phyloP scores from a whole-genome alignment of 768 basidiomycete genomes.

The Psilocybe tampanensis region DNA sequence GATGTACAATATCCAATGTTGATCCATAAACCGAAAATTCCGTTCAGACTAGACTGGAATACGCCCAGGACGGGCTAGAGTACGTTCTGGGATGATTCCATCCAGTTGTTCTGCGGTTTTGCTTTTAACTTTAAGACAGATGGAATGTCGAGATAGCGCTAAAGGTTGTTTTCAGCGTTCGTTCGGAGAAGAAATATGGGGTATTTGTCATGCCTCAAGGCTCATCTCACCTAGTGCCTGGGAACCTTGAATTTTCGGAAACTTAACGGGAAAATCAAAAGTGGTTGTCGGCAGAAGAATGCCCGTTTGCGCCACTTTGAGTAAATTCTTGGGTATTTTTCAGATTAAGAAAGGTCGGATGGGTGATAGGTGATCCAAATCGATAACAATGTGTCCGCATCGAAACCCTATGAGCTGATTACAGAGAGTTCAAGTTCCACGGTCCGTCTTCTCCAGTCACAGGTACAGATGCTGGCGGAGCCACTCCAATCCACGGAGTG shows the following conservation, averaged over 20 bases:
- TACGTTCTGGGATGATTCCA: no score
- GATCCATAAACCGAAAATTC: background rate
- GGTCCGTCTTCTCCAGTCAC: background rate
- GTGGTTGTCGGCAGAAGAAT: slow-evolving; percentile 2
- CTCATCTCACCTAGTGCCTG: background rate
- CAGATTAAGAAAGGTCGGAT: slow-evolving; percentile 6
- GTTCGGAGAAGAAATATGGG: background rate
- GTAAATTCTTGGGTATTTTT: slow-evolving; percentile 1
- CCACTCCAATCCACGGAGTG: background rate
- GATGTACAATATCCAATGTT: background rate
- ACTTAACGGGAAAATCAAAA: slow-evolving; percentile 11
- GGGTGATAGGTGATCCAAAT: slow-evolving; percentile 6
- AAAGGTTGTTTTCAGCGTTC: background rate
- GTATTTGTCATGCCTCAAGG: background rate
- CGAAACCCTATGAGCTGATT: background rate
- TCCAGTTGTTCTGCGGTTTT: no score
- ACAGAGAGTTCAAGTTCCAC: background rate
- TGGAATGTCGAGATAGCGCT: background rate
- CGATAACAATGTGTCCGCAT: slow-evolving; percentile 8
- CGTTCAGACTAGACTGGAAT: background rate
- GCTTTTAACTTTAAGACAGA: no score
- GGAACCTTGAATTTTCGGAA: slow-evolving; percentile 7
- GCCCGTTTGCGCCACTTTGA: slow-evolving; percentile 1
- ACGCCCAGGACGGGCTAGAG: background rate
- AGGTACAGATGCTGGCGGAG: background rate